Percentiles rank a stretch among this genome's conserved stretches.
These are phyloP conservation scores for Eustoma russellianum DNA, from an alignment of 257 asterid genomes.

Conservation along the genomic window DNA sequence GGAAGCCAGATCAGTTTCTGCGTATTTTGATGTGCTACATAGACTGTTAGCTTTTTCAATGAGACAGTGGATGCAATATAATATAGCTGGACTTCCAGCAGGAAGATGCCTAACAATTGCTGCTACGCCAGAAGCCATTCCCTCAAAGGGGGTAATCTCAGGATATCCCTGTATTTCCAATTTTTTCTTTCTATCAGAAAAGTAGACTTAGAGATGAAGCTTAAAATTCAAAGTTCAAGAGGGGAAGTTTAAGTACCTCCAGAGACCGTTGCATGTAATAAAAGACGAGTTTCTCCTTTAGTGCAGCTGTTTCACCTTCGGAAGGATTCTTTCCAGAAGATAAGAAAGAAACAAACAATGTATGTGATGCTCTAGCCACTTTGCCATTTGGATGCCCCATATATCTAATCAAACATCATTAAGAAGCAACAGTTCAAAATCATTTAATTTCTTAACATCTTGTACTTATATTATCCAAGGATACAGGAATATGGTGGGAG, in stretches of 20 bases:
- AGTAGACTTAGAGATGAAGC: constrained; percentile 3
- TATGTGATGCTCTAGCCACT: constrained; percentile 80
- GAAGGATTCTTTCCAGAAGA: constrained; percentile 67
- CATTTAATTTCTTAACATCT: too few species aligned
- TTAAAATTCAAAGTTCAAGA: constrained; percentile 2
- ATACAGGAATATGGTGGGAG: constrained; percentile 90
- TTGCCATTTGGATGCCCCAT: constrained; percentile 85
- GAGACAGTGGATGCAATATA: constrained; percentile 58
- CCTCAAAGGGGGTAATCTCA: constrained; percentile 73
- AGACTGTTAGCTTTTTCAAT: constrained; percentile 53
- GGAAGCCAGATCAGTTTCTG: constrained; percentile 39
- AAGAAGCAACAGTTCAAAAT: too few species aligned
- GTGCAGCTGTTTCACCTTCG: constrained; percentile 58
- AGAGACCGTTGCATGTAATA: constrained; percentile 73
- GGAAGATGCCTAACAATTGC: constrained; percentile 87
- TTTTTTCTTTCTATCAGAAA: constrained; percentile 9
- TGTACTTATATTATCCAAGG: constrained; percentile 23
- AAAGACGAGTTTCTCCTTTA: constrained; percentile 90
- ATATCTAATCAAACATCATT: constrained; percentile 36
- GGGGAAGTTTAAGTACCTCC: constrained; percentile 44
- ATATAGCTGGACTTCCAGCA: constrained; percentile 83
- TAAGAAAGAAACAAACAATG: constrained; percentile 68
- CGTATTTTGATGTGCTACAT: constrained; percentile 24
- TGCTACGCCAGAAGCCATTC: constrained; percentile 90
- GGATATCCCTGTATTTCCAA: constrained; percentile 59